phyloP scores from a whole-genome alignment of 1,284 basidiomycete genomes.

The Dichomitus squalens region DNA sequence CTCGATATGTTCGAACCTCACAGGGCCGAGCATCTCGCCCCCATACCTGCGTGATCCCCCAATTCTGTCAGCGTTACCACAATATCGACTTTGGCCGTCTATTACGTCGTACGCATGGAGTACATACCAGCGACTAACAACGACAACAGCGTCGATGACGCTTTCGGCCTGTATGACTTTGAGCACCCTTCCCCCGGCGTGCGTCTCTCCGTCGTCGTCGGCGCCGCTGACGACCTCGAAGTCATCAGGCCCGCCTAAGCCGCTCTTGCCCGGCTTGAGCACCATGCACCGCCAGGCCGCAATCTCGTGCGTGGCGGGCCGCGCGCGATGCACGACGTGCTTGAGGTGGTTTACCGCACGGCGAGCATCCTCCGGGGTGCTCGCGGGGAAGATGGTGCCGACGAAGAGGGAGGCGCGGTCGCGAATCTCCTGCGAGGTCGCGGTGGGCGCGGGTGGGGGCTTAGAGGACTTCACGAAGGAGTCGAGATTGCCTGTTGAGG shows the following conservation, averaged over 20 bases:
- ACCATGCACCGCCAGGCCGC: conserved; percentile 77
- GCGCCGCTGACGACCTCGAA: conserved; percentile 63
- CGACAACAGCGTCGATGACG: conserved; percentile 61
- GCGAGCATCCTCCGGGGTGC: conserved; percentile 49
- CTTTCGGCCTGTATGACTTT: conserved; percentile 72
- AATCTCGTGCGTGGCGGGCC: conserved; percentile 70
- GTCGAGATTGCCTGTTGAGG: conserved; percentile 43
- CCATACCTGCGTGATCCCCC: conserved; percentile 68
- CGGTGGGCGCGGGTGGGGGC: conserved; percentile 51
- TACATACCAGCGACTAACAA: conserved; percentile 76
- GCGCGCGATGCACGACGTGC: conserved; percentile 52
- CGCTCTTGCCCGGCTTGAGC: conserved; percentile 64
- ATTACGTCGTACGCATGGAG: too few species aligned
- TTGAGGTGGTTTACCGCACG: conserved; percentile 50
- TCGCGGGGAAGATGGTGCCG: conserved; percentile 58
- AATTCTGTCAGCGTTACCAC: too few species aligned
- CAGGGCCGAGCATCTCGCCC: conserved; percentile 69
- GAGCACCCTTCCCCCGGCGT: conserved; percentile 64
- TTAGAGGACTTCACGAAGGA: conserved; percentile 51
- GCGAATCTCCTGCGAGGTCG: conserved; percentile 69
- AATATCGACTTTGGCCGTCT: too few species aligned
- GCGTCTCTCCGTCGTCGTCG: conserved; percentile 74
- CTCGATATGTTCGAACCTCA: conserved; percentile 79
- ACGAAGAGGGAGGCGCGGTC: conserved; percentile 73
- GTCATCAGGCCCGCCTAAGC: conserved; percentile 71